These are phyloP conservation scores for Tetracladium maxilliforme DNA, from an alignment of 2,329 filamentous ascomycete species.

Conservation along the genomic window DNA sequence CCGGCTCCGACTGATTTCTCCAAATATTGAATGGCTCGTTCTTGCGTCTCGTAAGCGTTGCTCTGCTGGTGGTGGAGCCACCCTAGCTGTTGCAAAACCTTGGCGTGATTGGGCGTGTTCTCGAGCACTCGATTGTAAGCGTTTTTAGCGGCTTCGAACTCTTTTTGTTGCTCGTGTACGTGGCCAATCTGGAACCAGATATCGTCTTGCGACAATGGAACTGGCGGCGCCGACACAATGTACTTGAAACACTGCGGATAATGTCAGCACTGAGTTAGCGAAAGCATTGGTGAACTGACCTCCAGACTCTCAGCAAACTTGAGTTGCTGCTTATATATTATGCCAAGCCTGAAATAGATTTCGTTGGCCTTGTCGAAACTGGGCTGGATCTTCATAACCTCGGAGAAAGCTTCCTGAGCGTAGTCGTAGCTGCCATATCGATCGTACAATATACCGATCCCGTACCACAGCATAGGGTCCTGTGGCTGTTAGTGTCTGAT, in stretches of 20 bases:
- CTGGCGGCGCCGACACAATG: slow-evolving; percentile 84
- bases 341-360: slow-evolving; percentile 96
- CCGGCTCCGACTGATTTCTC: slow-evolving; percentile 92
- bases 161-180: slow-evolving; percentile 97
- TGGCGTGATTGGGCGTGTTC: slow-evolving; percentile 88
- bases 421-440: slow-evolving; percentile 93
- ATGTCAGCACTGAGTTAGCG: slow-evolving; percentile 8
- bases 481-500: slow-evolving; percentile 18
- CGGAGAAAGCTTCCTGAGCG: slow-evolving; percentile 93
- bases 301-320: slow-evolving; percentile 89
- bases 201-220: slow-evolving; percentile 88
- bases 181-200: slow-evolving; percentile 99
- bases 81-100: slow-evolving; percentile 92
- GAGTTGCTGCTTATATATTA: slow-evolving; percentile 97
- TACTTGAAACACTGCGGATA: slow-evolving; percentile 80
- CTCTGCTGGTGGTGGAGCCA: slow-evolving; percentile 98
- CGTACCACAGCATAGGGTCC: slow-evolving; percentile 98
- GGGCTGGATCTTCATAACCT: slow-evolving; percentile 97
- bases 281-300: slow-evolving; percentile 32
- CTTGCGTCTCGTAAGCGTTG: slow-evolving; percentile 79
- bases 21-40: slow-evolving; percentile 90
- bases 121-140: slow-evolving; percentile 91
- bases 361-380: slow-evolving; percentile 98
- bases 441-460: slow-evolving; percentile 94
- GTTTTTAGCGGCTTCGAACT: slow-evolving; percentile 88